phyloP scores from a whole-genome alignment of 768 basidiomycete species.

The Termitomyces sp. region DNA sequence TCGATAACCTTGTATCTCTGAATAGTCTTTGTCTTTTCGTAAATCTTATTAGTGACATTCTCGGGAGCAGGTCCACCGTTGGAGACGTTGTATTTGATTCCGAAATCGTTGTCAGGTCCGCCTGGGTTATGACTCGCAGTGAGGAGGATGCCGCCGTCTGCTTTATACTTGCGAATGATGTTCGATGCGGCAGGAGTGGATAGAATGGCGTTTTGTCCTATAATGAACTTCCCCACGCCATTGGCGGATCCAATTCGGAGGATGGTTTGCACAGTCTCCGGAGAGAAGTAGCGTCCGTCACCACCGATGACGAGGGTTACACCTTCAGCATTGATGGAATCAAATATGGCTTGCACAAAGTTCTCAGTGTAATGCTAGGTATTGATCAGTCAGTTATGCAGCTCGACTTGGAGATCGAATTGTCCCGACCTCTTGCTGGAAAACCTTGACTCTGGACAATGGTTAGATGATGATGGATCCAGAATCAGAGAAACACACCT shows the following conservation, averaged over 20 bases:
- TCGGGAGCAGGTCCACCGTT: constrained; percentile 99
- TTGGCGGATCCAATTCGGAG: constrained; percentile 93
- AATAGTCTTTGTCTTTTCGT: constrained; percentile 85
- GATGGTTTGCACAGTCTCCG: constrained; percentile 86
- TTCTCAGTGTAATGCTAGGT: constrained; percentile 96
- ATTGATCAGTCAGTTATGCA: constrained; percentile 21
- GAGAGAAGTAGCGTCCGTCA: constrained; percentile 91
- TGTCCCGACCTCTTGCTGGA: constrained; percentile 80
- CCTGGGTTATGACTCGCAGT: constrained; percentile 99
- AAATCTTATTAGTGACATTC: constrained; percentile 93
- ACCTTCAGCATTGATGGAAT: constrained; percentile 78
- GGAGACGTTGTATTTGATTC: constrained; percentile 98
- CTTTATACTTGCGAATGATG: constrained; percentile 93
- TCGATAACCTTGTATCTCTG: constrained; percentile 81
- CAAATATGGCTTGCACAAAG: constrained; percentile 91
- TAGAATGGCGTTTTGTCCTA: constrained; percentile 87
- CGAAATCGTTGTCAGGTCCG: constrained; percentile 97
- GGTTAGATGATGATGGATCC: constrained; percentile 8
- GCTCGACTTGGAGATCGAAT: constrained; percentile 12
- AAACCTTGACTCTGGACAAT: constrained; percentile 80
- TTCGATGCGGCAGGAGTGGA: constrained; percentile 98
- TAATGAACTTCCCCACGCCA: constrained; percentile 85
- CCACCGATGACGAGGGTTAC: constrained; percentile 93
- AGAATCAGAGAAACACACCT: constrained; percentile 44
- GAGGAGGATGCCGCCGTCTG: constrained; percentile 92